Percentiles rank a stretch among this genome's conserved stretches.
Evolutionary conservation across 345 rosid genomes (phyloP).

Genomic region (Citropsis articulata): DNA sequence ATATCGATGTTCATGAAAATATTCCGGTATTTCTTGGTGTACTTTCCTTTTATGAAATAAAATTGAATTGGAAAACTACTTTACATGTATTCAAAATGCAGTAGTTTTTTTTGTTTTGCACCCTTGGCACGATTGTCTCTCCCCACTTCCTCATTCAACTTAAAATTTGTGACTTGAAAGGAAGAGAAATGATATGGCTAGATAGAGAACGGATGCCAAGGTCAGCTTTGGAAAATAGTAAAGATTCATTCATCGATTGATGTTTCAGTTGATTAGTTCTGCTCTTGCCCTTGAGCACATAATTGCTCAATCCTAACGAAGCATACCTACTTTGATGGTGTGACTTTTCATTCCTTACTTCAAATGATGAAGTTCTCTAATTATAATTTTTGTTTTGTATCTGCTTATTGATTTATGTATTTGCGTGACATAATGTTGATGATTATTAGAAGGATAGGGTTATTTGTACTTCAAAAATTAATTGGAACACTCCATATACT

Average conservation of each 20-base stretch:
- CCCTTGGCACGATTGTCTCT: not conserved
- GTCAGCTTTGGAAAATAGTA: not conserved
- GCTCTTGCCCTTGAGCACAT: not conserved
- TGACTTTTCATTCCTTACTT: not conserved
- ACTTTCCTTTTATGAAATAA: constrained; percentile 10
- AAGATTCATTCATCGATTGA: not conserved
- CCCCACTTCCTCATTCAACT: not conserved
- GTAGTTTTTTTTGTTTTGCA: not conserved
- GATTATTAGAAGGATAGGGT: no score
- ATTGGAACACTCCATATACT: no score
- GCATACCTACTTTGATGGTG: not conserved
- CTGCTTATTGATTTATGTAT: not conserved
- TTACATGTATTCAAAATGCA: not conserved
- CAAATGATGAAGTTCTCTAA: not conserved
- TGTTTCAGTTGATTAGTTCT: not conserved
- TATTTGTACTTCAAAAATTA: no score
- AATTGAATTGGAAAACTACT: not conserved
- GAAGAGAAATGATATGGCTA: constrained; percentile 2
- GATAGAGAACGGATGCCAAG: not conserved
- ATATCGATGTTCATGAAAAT: constrained; percentile 8
- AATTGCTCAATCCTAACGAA: not conserved
- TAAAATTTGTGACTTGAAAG: not conserved
- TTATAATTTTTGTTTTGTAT: no score
- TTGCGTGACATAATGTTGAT: no score
- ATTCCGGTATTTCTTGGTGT: not conserved